Conservation (phyloP, 768 basidiomycete species). For the Pulveroboletus sp. region DNA sequence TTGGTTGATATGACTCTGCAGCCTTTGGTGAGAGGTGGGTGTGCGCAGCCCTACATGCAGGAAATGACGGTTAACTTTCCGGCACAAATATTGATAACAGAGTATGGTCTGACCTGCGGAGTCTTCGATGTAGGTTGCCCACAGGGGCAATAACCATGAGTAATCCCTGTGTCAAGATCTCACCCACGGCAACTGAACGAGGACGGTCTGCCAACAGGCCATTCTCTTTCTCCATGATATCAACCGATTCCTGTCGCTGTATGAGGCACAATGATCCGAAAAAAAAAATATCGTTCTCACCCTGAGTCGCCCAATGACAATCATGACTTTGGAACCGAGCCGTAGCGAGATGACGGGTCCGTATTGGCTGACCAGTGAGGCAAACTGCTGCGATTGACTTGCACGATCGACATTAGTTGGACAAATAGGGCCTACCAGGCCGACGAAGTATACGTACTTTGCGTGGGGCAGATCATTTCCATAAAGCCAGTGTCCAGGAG, state of each 20-base stretch:
- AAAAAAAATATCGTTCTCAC: constrained; percentile 18
- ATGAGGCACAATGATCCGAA: not conserved
- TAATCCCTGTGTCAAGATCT: constrained; percentile 55
- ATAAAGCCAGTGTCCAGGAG: too few relatives aligned
- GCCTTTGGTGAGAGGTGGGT: too few relatives aligned
- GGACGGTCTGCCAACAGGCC: constrained; percentile 43
- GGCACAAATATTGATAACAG: not conserved
- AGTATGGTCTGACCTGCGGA: constrained; percentile 43
- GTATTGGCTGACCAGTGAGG: constrained; percentile 56
- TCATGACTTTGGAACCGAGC: constrained; percentile 37
- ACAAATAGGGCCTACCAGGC: not conserved
- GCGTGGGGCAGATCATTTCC: not conserved
- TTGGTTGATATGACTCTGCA: too few relatives aligned
- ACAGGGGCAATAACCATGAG: constrained; percentile 50
- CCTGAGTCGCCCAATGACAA: constrained; percentile 36
- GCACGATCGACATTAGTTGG: not conserved
- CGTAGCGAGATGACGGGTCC: constrained; percentile 27
- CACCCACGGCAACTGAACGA: constrained; percentile 51
- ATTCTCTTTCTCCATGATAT: constrained; percentile 65
- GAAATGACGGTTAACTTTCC: too few relatives aligned
- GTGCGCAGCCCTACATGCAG: too few relatives aligned
- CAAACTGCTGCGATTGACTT: constrained; percentile 40
- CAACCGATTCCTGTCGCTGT: constrained; percentile 45
- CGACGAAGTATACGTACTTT: constrained; percentile 18
- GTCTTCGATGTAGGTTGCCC: constrained; percentile 56